Evolutionary conservation across 345 rosid genomes (phyloP), one percentile per base, ranked within the genome.

Genomic region (Murraya paniculata): DNA sequence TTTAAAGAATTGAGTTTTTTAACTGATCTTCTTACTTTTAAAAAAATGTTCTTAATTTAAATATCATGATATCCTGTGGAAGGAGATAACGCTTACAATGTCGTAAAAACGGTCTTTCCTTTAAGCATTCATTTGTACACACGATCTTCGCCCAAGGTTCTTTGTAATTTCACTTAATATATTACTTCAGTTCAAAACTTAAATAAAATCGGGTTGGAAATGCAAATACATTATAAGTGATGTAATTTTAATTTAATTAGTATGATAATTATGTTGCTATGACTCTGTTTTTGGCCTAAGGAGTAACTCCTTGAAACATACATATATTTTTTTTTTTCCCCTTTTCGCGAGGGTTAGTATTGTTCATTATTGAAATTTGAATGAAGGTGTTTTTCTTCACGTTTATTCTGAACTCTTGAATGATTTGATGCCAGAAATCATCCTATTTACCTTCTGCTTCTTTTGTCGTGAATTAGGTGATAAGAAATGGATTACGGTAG

Each of bases 401-500:
- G 6, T 8, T 66, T 35, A 66, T 68, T 39, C 33, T 72, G 33
- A 13, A 33, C 65, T 72, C 22, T 7, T 4, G 39, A 35, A 24
- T 73, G 31, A 57, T 31, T 64, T 21, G 3, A 9, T 64, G 21
- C 24, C n/a, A 22, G 33, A 75, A 50, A n/a, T 64, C 53, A 53
- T 30, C 19, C 50, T 6, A 24, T 35, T 64, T 16, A 50, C 25
- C 14, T 57, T 57, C 36, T 76, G 35, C 73, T 25, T 2, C 14
- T 31, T 67, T 58, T 5, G 71, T 55, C 38, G 25, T 36, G 45
- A 56, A 76, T 50, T 80, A 74, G 81, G 81, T 48, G 64, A 22
- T 59, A 36, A n/a, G 41, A 57, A 78, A 92, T 92, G 97, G 91
- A 88, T 73, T 78, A 71, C 28, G 77, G 86, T 70, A 60, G 87